A percentile compares a stretch with the other conserved stretches of the same genome.
Evolutionary conservation across 2,329 filamentous ascomycete species (phyloP).

Genomic region (Stachybotrys chlorohalonatus): DNA sequence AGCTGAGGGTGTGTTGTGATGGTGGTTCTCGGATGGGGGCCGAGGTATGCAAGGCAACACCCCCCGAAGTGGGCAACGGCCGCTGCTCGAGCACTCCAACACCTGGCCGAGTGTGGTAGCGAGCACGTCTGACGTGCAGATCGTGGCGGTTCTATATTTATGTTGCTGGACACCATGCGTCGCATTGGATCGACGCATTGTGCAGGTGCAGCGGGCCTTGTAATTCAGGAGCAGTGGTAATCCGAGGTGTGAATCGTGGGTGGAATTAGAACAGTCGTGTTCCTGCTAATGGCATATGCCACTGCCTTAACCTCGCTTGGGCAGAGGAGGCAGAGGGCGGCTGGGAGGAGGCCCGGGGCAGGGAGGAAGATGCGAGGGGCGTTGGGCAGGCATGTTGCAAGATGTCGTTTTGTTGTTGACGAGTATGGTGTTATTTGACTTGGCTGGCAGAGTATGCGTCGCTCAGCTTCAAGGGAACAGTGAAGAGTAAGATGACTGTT

Average conservation of each 20-base stretch:
- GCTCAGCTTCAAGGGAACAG: too few relatives aligned
- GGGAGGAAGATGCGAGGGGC: slow-evolving; percentile 57
- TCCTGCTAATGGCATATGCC: background rate
- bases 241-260: background rate
- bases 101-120: background rate
- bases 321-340: slow-evolving; percentile 55
- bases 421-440: slow-evolving; percentile 7
- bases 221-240: background rate
- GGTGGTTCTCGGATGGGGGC: background rate
- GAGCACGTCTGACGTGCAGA: background rate
- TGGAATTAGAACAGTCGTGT: background rate
- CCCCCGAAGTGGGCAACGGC: background rate
- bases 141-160: background rate
- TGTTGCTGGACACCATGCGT: background rate
- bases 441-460: background rate
- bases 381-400: slow-evolving; percentile 44
- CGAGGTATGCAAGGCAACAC: background rate
- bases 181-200: background rate
- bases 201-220: background rate
- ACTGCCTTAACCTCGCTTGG: slow-evolving; percentile 44
- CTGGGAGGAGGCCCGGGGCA: slow-evolving; percentile 58
- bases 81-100: background rate
- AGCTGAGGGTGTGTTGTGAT: background rate
- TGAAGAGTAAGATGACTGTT: background rate
- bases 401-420: slow-evolving; percentile 7